These are phyloP conservation scores for Abrus pulchellus DNA, from an alignment of 306 rosid genomes.

Conservation along the genomic window DNA sequence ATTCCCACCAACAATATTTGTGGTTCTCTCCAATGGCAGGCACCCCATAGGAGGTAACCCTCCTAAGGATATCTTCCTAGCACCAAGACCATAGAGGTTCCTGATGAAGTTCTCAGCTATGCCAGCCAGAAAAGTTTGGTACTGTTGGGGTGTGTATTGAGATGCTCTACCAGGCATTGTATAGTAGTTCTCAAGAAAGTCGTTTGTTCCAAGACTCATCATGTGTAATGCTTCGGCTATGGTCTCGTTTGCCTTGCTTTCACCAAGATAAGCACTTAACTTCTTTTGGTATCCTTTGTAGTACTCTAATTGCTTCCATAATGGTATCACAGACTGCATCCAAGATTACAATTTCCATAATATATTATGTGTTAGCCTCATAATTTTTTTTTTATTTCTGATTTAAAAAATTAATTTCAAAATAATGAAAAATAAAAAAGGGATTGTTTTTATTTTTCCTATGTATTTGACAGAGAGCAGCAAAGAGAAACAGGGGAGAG, in stretches of 20 bases:
- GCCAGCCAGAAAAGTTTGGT: conserved; percentile 65
- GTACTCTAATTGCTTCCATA: conserved; percentile 82
- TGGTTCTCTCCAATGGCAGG: conserved; percentile 86
- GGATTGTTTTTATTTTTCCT: neutral
- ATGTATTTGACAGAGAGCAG: neutral
- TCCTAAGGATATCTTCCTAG: conserved; percentile 84
- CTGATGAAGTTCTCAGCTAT: conserved; percentile 73
- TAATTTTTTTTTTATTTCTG: conserved; percentile 14
- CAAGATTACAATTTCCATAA: conserved; percentile 13
- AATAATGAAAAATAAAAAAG: neutral
- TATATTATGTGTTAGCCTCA: neutral
- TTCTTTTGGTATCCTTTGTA: conserved; percentile 76
- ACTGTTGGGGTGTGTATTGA: conserved; percentile 59
- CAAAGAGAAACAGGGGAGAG: neutral
- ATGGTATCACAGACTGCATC: conserved; percentile 84
- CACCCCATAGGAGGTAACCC: conserved; percentile 99
- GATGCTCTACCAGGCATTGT: conserved; percentile 63
- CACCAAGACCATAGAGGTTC: conserved; percentile 73
- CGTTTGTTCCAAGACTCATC: conserved; percentile 88
- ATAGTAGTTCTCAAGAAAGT: conserved; percentile 90
- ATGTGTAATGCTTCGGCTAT: conserved; percentile 69
- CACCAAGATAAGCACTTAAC: conserved; percentile 66
- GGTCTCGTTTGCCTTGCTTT: conserved; percentile 54
- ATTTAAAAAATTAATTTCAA: neutral
- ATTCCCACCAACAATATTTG: conserved; percentile 60